Conservation (phyloP, 2,329 filamentous ascomycete genomes). For the Alternaria sp. region DNA sequence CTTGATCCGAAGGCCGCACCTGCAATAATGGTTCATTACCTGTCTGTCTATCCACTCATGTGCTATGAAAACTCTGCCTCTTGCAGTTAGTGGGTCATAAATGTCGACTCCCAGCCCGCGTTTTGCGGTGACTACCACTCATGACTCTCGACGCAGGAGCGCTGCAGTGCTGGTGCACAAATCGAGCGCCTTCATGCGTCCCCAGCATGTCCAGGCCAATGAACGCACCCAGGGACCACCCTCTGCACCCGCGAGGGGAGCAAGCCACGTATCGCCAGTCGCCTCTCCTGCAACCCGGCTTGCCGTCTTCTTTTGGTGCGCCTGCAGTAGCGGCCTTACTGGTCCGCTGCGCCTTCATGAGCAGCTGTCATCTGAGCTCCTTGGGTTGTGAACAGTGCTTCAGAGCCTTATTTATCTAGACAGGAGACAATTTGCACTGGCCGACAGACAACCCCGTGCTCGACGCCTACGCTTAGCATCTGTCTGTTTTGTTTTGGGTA, state of each 20-base stretch:
- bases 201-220: conserved; percentile 29
- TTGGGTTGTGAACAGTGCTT: conserved; percentile 8
- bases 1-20: conserved; percentile 15
- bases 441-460: background rate
- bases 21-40: conserved; percentile 35
- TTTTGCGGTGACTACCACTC: conserved; percentile 30
- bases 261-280: conserved; percentile 39
- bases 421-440: conserved; percentile 17
- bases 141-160: conserved; percentile 30
- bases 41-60: conserved; percentile 25
- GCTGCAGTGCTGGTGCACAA: conserved; percentile 39
- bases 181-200: conserved; percentile 21
- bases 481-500: conserved; percentile 4
- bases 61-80: conserved; percentile 31
- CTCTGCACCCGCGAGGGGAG: conserved; percentile 31
- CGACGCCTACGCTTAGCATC: background rate
- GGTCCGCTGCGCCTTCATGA: conserved; percentile 21
- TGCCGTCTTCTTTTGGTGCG: conserved; percentile 18
- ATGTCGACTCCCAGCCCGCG: conserved; percentile 24
- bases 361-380: conserved; percentile 13
- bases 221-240: conserved; percentile 36
- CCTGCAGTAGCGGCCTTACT: conserved; percentile 24
- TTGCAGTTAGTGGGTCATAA: conserved; percentile 32
- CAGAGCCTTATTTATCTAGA: conserved; percentile 23
- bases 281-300: conserved; percentile 13